Evolutionary conservation across 495 filamentous ascomycete species (phyloP).

Genomic region (Schizothecium vesticola): DNA sequence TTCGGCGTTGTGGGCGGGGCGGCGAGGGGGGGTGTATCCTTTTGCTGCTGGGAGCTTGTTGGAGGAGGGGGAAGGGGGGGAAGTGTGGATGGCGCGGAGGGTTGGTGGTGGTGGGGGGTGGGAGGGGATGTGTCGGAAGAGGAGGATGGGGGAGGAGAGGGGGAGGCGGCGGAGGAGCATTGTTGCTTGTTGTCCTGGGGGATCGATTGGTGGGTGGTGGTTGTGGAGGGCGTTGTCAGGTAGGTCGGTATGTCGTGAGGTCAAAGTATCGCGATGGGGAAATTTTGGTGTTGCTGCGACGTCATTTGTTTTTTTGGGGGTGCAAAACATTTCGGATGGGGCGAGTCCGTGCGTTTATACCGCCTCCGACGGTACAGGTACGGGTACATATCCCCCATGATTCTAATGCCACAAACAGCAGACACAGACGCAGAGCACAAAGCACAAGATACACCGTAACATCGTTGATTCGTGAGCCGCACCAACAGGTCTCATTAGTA

Average conservation of each 20-base stretch:
- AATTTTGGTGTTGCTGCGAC: background rate
- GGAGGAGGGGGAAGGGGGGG: background rate
- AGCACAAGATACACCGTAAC: background rate
- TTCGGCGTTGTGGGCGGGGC: slow-evolving; percentile 18
- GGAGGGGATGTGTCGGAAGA: background rate
- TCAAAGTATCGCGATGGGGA: background rate
- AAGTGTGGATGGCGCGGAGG: background rate
- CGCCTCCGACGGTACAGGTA: background rate
- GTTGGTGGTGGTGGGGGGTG: background rate
- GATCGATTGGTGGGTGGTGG: background rate
- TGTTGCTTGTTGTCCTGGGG: background rate
- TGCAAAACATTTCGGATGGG: background rate
- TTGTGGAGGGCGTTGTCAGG: too few species aligned
- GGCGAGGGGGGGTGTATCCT: background rate
- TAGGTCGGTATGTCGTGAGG: too few species aligned
- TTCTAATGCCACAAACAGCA: background rate
- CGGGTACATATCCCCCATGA: background rate
- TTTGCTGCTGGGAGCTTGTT: background rate
- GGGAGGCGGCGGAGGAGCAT: background rate
- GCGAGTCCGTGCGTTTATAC: background rate
- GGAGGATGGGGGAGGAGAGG: background rate
- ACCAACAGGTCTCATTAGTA: background rate
- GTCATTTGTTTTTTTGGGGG: background rate
- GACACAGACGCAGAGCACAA: background rate
- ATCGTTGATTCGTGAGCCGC: background rate